These are phyloP conservation scores for Pseudogymnoascus sp. DNA, from an alignment of 2,329 filamentous ascomycete genomes.

Conservation along the genomic window DNA sequence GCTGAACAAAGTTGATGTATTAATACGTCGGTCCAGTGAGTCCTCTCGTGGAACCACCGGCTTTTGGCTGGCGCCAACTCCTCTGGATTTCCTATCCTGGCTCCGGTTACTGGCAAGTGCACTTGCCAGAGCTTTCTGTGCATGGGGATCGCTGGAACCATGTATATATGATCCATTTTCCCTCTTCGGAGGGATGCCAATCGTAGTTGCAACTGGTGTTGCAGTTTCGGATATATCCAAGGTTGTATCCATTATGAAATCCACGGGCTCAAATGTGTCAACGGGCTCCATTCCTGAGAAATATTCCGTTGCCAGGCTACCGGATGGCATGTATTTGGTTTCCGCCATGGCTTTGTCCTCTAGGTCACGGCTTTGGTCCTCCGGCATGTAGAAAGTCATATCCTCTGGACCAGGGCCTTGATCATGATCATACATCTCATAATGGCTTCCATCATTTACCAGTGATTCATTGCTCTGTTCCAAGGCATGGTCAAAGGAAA, in stretches of 20 bases:
- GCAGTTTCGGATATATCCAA: not conserved
- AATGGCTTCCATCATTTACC: not conserved
- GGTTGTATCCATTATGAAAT: not conserved
- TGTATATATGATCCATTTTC: not conserved
- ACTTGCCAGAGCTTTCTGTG: not conserved
- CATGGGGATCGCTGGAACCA: not conserved
- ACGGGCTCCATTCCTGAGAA: not conserved
- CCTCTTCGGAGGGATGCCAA: not conserved
- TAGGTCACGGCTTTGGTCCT: not conserved
- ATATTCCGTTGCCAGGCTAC: not conserved
- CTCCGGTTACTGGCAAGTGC: not conserved
- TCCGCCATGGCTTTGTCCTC: not conserved
- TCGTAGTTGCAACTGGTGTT: not conserved
- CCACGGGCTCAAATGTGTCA: not conserved
- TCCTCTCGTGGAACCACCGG: not conserved
- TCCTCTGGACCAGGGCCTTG: not conserved
- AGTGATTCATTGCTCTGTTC: slow-evolving; percentile 4
- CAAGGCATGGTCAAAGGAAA: not conserved
- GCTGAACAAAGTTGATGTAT: not conserved
- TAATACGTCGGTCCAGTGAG: not conserved
- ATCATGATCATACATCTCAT: not conserved
- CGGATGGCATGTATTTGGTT: not conserved
- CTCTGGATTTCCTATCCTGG: not conserved
- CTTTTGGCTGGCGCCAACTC: not conserved
- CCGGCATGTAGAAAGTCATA: not conserved